phyloP scores from a whole-genome alignment of 345 rosid species.

The Theobroma cacao region DNA sequence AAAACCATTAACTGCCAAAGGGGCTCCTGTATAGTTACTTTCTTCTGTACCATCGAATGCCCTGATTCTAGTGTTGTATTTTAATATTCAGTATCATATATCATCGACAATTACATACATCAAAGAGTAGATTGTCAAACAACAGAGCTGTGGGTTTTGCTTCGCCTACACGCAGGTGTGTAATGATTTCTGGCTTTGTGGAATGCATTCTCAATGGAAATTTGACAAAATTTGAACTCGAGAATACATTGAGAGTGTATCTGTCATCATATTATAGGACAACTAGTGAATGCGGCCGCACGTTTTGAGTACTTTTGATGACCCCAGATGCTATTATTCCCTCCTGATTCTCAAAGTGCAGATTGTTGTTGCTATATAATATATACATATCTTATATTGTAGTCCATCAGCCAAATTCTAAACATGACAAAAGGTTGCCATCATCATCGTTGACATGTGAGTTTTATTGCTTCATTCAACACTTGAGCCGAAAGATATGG shows the following conservation, averaged over 20 bases:
- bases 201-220: background rate
- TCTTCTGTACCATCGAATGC: background rate
- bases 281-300: background rate
- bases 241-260: background rate
- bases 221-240: slow-evolving; percentile 8
- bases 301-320: too few species aligned
- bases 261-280: background rate
- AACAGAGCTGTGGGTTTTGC: background rate
- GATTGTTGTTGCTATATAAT: too few species aligned
- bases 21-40: background rate
- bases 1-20: background rate
- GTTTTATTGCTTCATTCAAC: slow-evolving; percentile 32
- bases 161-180: slow-evolving; percentile 4
- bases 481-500: slow-evolving; percentile 52
- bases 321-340: too few species aligned
- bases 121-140: background rate
- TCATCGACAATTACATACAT: slow-evolving; percentile 23
- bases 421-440: slow-evolving; percentile 24
- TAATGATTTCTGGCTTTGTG: slow-evolving; percentile 10
- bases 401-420: slow-evolving; percentile 16
- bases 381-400: too few species aligned
- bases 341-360: too few species aligned
- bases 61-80: background rate
- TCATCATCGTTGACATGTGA: slow-evolving; percentile 32
- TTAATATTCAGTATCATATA: slow-evolving; percentile 22